Percentiles rank a stretch among this genome's conserved stretches.
phyloP scores from a whole-genome alignment of 345 rosid genomes.

The Salix dunnii region DNA sequence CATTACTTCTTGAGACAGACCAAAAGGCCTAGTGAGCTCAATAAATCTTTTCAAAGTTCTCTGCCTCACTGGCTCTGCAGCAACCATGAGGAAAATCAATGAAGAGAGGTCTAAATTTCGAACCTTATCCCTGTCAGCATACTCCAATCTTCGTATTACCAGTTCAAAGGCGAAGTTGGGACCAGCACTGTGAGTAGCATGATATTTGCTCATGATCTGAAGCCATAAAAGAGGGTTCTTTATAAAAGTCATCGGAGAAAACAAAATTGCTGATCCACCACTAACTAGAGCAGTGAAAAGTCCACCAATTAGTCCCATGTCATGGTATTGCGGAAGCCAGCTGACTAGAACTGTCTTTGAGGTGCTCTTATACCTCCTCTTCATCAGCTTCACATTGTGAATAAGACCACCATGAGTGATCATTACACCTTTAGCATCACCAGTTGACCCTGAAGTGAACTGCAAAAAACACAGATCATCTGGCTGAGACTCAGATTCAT shows the following conservation, averaged over 20 bases:
- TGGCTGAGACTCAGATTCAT: conserved; percentile 31
- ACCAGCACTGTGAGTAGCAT: conserved; percentile 65
- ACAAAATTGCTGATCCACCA: conserved; percentile 54
- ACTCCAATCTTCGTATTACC: conserved; percentile 50
- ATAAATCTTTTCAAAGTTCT: conserved; percentile 49
- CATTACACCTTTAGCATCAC: conserved; percentile 72
- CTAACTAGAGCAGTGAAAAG: conserved; percentile 61
- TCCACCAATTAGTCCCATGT: conserved; percentile 74
- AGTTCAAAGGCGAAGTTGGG: conserved; percentile 70
- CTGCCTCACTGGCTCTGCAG: conserved; percentile 71
- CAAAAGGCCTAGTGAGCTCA: conserved; percentile 50
- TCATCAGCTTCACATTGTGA: conserved; percentile 65
- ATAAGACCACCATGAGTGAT: conserved; percentile 61
- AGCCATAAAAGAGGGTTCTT: conserved; percentile 67
- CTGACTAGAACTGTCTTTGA: conserved; percentile 56
- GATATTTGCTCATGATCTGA: conserved; percentile 47
- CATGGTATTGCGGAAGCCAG: conserved; percentile 82
- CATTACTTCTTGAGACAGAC: conserved; percentile 60
- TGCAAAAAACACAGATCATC: conserved; percentile 59
- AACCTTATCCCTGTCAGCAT: conserved; percentile 33
- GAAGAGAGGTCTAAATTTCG: conserved; percentile 55
- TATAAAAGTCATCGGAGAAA: conserved; percentile 59
- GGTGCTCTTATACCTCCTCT: conserved; percentile 47
- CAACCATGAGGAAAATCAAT: conserved; percentile 62
- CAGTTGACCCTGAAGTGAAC: conserved; percentile 70